These are phyloP conservation scores for Fusarium praegraminearum DNA, from an alignment of 2,329 filamentous ascomycete genomes.

Conservation along the genomic window DNA sequence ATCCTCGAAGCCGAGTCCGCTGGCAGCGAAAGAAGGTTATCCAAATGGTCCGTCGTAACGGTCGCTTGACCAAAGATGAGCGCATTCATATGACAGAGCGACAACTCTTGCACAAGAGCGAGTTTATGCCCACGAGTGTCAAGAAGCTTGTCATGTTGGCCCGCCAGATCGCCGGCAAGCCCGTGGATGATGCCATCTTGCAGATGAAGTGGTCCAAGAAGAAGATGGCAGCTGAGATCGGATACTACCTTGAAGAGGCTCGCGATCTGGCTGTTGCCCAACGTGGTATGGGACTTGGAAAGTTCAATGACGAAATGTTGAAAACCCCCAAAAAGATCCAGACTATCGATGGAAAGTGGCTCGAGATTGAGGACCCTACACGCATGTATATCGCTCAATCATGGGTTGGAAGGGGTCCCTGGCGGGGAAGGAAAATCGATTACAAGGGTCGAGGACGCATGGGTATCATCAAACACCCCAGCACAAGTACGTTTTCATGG, in stretches of 20 bases:
- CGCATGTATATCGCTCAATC: conserved; percentile 91
- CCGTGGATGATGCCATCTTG: conserved; percentile 89
- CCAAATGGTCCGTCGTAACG: conserved; percentile 74
- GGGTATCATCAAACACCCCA: conserved; percentile 75
- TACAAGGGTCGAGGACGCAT: conserved; percentile 81
- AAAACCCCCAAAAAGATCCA: conserved; percentile 66
- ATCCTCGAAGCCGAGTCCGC: conserved; percentile 75
- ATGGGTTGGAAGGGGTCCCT: conserved; percentile 86
- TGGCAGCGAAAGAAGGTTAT: conserved; percentile 90
- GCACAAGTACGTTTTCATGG: conserved; percentile 72
- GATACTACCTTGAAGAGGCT: conserved; percentile 82
- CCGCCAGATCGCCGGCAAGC: conserved; percentile 91
- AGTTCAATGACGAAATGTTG: conserved; percentile 56
- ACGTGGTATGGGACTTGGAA: conserved; percentile 84
- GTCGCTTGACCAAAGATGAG: conserved; percentile 67
- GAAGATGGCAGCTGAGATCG: conserved; percentile 85
- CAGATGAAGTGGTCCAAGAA: conserved; percentile 98
- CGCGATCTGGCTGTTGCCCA: conserved; percentile 83
- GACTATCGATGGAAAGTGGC: conserved; percentile 79
- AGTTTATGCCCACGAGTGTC: conserved; percentile 82
- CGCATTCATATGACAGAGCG: conserved; percentile 74
- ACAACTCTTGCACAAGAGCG: conserved; percentile 69
- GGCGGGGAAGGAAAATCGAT: conserved; percentile 68
- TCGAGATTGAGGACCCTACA: conserved; percentile 79
- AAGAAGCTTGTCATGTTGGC: conserved; percentile 93